phyloP scores from a whole-genome alignment of 352 stramenopile species.

The Phytopythium aichiense region DNA sequence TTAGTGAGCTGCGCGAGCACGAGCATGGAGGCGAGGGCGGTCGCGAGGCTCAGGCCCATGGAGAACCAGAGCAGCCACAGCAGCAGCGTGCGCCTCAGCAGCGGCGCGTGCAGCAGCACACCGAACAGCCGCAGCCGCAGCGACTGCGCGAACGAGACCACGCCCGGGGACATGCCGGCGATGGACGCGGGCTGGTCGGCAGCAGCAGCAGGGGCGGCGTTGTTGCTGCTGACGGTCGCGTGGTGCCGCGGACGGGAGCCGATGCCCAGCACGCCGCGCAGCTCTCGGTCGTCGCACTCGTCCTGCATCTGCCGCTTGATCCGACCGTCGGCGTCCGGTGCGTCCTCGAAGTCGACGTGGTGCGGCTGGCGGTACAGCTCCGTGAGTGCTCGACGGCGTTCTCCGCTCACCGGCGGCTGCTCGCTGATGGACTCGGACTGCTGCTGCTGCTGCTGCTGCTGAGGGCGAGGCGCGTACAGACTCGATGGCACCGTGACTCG shows the following conservation, averaged over 20 bases:
- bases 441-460: slow-evolving; percentile 12
- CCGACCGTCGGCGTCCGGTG: not conserved
- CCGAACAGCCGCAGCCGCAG: slow-evolving; percentile 33
- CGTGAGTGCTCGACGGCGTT: slow-evolving; percentile 13
- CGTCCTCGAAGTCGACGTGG: slow-evolving; percentile 7
- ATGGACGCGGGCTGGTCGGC: too few relatives aligned
- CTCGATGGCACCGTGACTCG: slow-evolving; percentile 53
- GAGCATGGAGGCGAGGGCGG: slow-evolving; percentile 18
- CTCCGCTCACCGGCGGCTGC: not conserved
- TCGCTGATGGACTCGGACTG: slow-evolving; percentile 11
- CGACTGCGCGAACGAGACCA: slow-evolving; percentile 32
- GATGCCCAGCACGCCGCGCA: not conserved
- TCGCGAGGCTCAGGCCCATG: slow-evolving; percentile 14
- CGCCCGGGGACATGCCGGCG: slow-evolving; percentile 21
- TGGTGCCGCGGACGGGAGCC: not conserved
- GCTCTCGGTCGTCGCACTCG: slow-evolving; percentile 4
- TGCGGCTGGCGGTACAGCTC: slow-evolving; percentile 12
- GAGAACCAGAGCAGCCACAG: slow-evolving; percentile 49
- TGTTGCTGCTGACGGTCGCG: not conserved
- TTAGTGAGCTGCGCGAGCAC: slow-evolving; percentile 17
- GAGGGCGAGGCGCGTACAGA: slow-evolving; percentile 45
- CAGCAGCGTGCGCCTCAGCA: slow-evolving; percentile 31
- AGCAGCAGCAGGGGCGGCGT: not conserved
- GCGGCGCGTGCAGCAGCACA: slow-evolving; percentile 34
- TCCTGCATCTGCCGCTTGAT: not conserved